Evolutionary conservation across 208 protist genomes (phyloP), one percentile per base, ranked within the genome.

Genomic region (Endotrypanum monterogeii): DNA sequence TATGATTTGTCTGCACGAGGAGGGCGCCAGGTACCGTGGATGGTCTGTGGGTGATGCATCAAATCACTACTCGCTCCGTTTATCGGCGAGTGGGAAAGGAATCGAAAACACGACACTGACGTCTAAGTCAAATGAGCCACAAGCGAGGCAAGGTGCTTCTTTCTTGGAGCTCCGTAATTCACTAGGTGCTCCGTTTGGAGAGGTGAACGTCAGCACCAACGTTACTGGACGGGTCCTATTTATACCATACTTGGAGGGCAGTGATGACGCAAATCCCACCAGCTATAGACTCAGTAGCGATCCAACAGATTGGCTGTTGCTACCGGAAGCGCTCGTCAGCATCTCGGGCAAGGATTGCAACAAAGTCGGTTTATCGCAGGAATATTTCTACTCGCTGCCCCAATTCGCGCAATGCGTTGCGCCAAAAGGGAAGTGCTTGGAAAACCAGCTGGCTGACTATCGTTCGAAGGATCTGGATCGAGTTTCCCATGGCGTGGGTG

Each of bases 401-500:
- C 65, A 75, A 30, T 41, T 25, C 3, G 50, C 39, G 30, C 62
- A 78, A 39, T 96, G 92, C 80, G 32, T 48, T 20, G 56, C 75
- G 61, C 25, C 41, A 23, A 66, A 25, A 23, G 88, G 89, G 30
- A 73, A 78, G 23, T 94, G 92, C 73, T 41, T 91, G 51, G 79
- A 46, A 1, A 72, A 88, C 28, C 92, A 96, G 67, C 71, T 96
- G 57, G 85, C 84, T 18, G 85, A 94, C 52, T 79, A 83, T 23
- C 87, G 85, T 44, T 58, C 70, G 5, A 66, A 60, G 16, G 89
- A 94, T 39, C 41, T 83, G 63, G 77, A 25, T 11, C 16, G 14
- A 44, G 73, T 89, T 16, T 52, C 78, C 20, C 51, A 65, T 41
- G 85, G 83, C 28, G 35, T 69, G 16, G 78, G 41, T 14, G 83